A percentile compares a stretch with the other conserved stretches of the same genome.
Conservation (phyloP, 2,329 filamentous ascomycete genomes). For the Davidsoniella neocaledoniae region DNA sequence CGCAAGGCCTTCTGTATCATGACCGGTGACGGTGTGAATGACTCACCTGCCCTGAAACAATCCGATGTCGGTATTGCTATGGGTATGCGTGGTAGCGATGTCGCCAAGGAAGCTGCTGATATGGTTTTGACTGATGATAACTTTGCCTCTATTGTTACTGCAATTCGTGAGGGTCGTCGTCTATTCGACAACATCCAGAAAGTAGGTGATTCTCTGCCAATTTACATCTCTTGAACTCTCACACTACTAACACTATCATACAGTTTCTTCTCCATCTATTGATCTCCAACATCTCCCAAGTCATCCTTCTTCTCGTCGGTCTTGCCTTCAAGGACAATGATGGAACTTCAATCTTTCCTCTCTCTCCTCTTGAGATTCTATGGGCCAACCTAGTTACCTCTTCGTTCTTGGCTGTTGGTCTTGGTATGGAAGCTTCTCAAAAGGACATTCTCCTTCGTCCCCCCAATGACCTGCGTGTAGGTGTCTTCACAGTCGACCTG, state of each 20-base stretch:
- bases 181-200: slow-evolving; percentile 62
- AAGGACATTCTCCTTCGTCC: slow-evolving; percentile 51
- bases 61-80: slow-evolving; percentile 64
- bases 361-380: slow-evolving; percentile 56
- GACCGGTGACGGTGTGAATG: slow-evolving; percentile 62
- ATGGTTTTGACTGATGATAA: slow-evolving; percentile 83
- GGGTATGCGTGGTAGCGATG: slow-evolving; percentile 53
- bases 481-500: slow-evolving; percentile 48
- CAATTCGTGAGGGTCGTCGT: slow-evolving; percentile 51
- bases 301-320: slow-evolving; percentile 49
- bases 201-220: slow-evolving; percentile 22
- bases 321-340: slow-evolving; percentile 48
- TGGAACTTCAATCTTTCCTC: slow-evolving; percentile 47
- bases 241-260: slow-evolving; percentile 14
- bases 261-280: slow-evolving; percentile 48
- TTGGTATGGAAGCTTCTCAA: slow-evolving; percentile 53
- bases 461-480: slow-evolving; percentile 41
- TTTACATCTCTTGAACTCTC: background rate
- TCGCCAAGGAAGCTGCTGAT: slow-evolving; percentile 67
- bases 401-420: slow-evolving; percentile 52
- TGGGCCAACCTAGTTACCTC: slow-evolving; percentile 65
- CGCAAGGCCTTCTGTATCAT: slow-evolving; percentile 53
- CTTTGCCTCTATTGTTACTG: slow-evolving; percentile 65
- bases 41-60: slow-evolving; percentile 54
- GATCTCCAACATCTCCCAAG: slow-evolving; percentile 54